Evolutionary conservation across 345 rosid genomes (phyloP), one percentile per base, ranked within the genome.

Genomic region (Zanthoxylum bungeanum): DNA sequence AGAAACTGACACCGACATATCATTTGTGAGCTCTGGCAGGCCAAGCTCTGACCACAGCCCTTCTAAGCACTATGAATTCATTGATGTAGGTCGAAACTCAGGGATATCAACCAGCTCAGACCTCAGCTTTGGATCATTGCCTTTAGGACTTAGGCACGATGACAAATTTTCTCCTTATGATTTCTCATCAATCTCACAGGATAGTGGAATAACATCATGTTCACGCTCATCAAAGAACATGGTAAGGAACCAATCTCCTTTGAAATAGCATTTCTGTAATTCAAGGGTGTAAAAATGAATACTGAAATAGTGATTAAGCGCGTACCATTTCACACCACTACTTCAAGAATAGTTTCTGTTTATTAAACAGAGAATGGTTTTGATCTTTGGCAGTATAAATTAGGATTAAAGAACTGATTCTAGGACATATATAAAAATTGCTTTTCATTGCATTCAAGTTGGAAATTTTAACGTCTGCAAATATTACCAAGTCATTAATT

Each of bases 11-110:
- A 76, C 87, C 4, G 96, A 95, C 69, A 87, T 92, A 74, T 87
- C 98, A 51, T 88, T 87, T 72, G 87, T 92, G 76, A 91, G 96
- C 89, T 88, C 96, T 0, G 91, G 85, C 22, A 77, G 98, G 74
- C 89, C 96, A 31, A 95, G 98, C 87, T 81, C 84, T 2, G 89
- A 85, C 14, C 52, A 80, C 49, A 27, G 76, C 51, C 83, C 85
- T 49, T 83, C 90, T 37, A 72, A 74, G 55, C 42, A 82, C 70
- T 81, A 76, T 9, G 97, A 92, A 47, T 82, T 68, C 66, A 71
- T 71, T 9, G 97, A 95, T 66, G 65, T 79, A 31, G 79, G 70
- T 47, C 77, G 56, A 46, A 70, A 74, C 37, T 76, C 93, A 3
- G 77, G 87, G 65, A 30, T 73, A 60, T 94, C 98, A 6, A 75